Evolutionary conservation across 495 filamentous ascomycete genomes (phyloP).

Genomic region (Xylaria palmicola): DNA sequence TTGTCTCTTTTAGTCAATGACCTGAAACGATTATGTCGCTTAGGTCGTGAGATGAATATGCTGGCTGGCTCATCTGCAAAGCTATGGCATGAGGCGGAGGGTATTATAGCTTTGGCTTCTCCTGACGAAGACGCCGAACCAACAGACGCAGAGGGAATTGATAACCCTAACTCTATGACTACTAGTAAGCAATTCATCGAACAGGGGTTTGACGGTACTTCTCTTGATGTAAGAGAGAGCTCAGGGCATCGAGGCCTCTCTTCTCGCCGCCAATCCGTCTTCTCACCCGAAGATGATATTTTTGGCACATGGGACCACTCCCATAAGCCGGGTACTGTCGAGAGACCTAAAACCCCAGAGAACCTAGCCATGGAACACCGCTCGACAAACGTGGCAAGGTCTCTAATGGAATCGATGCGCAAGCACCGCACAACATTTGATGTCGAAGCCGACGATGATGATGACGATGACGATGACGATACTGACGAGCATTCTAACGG

Average conservation of each 20-base stretch:
- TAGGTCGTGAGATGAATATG: constrained; percentile 66
- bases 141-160: constrained; percentile 32
- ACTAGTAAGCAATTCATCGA: constrained; percentile 59
- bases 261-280: constrained; percentile 53
- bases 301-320: constrained; percentile 51
- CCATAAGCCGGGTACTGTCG: constrained; percentile 27
- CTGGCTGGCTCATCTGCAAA: constrained; percentile 59
- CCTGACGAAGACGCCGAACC: constrained; percentile 71
- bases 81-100: constrained; percentile 83
- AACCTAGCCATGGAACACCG: constrained; percentile 26
- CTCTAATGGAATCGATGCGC: constrained; percentile 82
- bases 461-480: constrained; percentile 29
- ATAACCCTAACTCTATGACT: constrained; percentile 28
- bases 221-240: constrained; percentile 42
- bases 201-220: constrained; percentile 49
- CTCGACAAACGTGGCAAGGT: constrained; percentile 62
- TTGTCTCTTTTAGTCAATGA: constrained; percentile 72
- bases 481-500: constrained; percentile 53
- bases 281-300: constrained; percentile 63
- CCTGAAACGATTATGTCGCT: constrained; percentile 68
- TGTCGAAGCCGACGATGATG: constrained; percentile 16
- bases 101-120: constrained; percentile 81
- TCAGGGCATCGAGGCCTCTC: background rate
- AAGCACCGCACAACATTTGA: constrained; percentile 53
- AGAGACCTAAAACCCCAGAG: constrained; percentile 43